A percentile compares a stretch with the other conserved stretches of the same genome.
Conservation (phyloP, 2,329 filamentous ascomycete genomes). For the Emericellopsis atlantica region DNA sequence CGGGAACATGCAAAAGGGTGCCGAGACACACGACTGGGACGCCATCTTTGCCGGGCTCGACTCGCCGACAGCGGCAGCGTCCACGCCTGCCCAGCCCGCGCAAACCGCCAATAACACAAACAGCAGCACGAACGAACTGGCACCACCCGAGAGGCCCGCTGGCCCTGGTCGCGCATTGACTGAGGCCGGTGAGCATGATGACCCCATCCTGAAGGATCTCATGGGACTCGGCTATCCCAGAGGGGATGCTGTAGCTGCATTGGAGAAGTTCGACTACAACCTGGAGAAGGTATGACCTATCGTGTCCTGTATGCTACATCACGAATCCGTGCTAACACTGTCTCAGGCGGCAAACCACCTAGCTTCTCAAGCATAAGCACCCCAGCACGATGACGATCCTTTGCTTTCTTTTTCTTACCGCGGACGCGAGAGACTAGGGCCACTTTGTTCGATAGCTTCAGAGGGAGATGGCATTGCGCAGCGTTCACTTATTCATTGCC, state of each 20-base stretch:
- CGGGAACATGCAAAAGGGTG: conserved; percentile 20
- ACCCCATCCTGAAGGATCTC: conserved; percentile 80
- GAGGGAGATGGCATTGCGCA: conserved; percentile 1
- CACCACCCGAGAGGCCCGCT: conserved; percentile 11
- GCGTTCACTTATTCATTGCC: not conserved
- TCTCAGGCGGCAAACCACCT: conserved; percentile 39
- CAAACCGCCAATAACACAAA: too few relatives aligned
- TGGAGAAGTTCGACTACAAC: conserved; percentile 95
- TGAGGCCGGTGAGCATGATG: conserved; percentile 69
- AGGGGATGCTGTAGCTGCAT: conserved; percentile 58
- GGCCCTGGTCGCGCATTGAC: conserved; percentile 53
- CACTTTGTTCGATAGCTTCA: not conserved
- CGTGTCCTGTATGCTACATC: not conserved
- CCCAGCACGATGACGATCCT: not conserved
- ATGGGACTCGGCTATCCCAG: conserved; percentile 82
- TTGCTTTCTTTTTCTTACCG: not conserved
- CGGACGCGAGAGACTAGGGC: too few relatives aligned
- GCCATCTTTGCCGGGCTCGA: conserved; percentile 80
- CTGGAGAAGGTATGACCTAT: conserved; percentile 68
- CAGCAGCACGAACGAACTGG: conserved; percentile 5
- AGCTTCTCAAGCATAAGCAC: conserved; percentile 31
- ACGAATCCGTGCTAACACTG: conserved; percentile 6
- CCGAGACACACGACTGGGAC: conserved; percentile 75
- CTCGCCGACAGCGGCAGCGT: conserved; percentile 25
- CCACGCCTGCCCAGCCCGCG: conserved; percentile 4